Base-by-base conservation (phyloP, 495 filamentous ascomycete species). In the Tuber microsphaerosporum region DNA sequence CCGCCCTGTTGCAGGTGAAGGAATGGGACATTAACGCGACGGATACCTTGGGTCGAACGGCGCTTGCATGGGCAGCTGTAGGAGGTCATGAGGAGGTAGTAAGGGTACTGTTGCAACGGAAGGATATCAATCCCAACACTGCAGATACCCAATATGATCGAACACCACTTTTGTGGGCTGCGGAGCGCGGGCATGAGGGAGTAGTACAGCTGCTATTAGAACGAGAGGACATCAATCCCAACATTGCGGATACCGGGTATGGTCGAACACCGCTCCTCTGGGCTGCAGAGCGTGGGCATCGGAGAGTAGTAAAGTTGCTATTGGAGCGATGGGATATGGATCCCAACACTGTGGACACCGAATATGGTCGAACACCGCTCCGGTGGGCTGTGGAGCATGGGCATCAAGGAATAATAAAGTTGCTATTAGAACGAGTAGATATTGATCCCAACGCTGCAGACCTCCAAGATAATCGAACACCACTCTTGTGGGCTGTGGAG, bases 301-400 rank as follows among this genome's bases (percentile, higher is more conserved):
- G 78, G 72, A 71, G 48, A 22, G 76, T 83, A 39, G 78, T 85
- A 9, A 75, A 81, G 74, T 73, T 78, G 61, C 75, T 85, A 26
- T 77, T 76, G 16, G 12, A n/a, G 6, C 61, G 72, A 22, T 2
- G 39, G n/a, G 75, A 75, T 43, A 39, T 76, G 10, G n/a, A 75
- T 56, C 56, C 61, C 26, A 65, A 82, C 19, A 37, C 37, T 3
- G 37, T 43, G 44, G 68, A 76, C 31, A 73, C 44, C 16, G 16
- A 20, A 65, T 56, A 41, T 5, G 65, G 76, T 44, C 80, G 80
- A 48, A 85, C 82, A 14, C 83, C 86, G 42, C 80, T 87, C 56
- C 83, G 78, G 19, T 84, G 74, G 78, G 85, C 85, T n/a, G 83
- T 84, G 31, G 76, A 73, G 69, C 75, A 75, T 37, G 85, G 85